Evolutionary conservation across 2,329 filamentous ascomycete species (phyloP), one percentile per base, ranked within the genome.

Genomic region (Microdochium trichocladiopsis): DNA sequence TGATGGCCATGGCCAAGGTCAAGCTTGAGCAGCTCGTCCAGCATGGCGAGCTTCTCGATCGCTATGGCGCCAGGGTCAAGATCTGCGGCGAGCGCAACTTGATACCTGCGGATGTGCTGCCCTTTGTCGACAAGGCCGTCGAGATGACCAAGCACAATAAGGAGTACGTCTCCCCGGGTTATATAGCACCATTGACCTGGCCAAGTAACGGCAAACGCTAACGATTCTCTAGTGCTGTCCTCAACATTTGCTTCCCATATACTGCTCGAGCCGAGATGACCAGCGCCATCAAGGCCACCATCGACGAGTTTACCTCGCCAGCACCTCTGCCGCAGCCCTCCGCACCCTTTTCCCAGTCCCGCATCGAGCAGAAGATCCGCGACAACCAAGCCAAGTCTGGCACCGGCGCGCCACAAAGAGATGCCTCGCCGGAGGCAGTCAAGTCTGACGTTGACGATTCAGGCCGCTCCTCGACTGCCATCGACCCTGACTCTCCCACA

Each of bases 241-340:
- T 99, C 50, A 99, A 99, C 66, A 91, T 99, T 57, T 99, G 94
- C 74, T 97, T 97, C 63, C 94, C 94, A 0, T 99, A 99, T 65
- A 97, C 94, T 0, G 95, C 92, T 4, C 82, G 94, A 57, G 91
- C 96, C 63, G 94, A 99, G 67, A 97, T 99, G 59, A 95, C 93
- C 0, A 84, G 88, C 2, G 90, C 93, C 5, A 89, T 99, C 58
- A 86, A 89, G 57, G 83, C 86, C 43, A 96, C 93, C 0, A 92
- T 99, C 9, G 78, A 88, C 53, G 89, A 96, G 54, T 97, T 90
- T 69, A 88, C 88, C 54, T 84, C 81, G 50, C 88, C 90, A 4
- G 76, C 88, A 18, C 77, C 78, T 14, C 78, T 80, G 31, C 78
- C 76, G 60, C 41, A 45, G 18, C 22, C 41, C 3, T 79, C 81